phyloP scores from a whole-genome alignment of 768 basidiomycete species.

The Mycena kentingensis region DNA sequence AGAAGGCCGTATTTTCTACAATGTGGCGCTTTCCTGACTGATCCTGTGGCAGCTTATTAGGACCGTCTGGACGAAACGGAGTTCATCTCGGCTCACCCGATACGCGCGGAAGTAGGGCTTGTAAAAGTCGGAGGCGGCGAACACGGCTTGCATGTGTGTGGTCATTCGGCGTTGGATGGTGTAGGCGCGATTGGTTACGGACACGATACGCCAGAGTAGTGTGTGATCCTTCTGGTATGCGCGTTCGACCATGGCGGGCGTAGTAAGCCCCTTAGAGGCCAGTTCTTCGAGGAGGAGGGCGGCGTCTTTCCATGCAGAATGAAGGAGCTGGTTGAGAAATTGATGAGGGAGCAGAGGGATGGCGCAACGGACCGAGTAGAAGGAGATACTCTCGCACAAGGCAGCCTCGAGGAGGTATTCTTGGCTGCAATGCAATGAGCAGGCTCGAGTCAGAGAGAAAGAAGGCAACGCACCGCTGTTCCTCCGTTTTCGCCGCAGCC shows the following conservation, averaged over 20 bases:
- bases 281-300: constrained; percentile 10
- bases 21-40: neutral
- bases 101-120: neutral
- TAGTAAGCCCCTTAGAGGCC: constrained; percentile 1
- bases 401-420: neutral
- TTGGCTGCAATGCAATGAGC: neutral
- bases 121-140: constrained; percentile 1
- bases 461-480: too few species aligned
- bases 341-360: neutral
- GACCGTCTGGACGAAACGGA: neutral
- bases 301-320: constrained; percentile 10
- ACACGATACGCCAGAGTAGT: constrained; percentile 12
- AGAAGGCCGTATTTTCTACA: neutral
- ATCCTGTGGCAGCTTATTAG: neutral
- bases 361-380: neutral
- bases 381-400: neutral
- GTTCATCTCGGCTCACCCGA: constrained; percentile 9
- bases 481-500: neutral
- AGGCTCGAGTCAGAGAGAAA: neutral
- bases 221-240: constrained; percentile 10
- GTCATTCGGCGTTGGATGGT: constrained; percentile 1
- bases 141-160: neutral
- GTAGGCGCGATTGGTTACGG: neutral
- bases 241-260: constrained; percentile 12
- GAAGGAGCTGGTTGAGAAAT: neutral